phyloP scores from a whole-genome alignment of 2,329 filamentous ascomycete genomes.

The Ceratocystis eucalypticola region DNA sequence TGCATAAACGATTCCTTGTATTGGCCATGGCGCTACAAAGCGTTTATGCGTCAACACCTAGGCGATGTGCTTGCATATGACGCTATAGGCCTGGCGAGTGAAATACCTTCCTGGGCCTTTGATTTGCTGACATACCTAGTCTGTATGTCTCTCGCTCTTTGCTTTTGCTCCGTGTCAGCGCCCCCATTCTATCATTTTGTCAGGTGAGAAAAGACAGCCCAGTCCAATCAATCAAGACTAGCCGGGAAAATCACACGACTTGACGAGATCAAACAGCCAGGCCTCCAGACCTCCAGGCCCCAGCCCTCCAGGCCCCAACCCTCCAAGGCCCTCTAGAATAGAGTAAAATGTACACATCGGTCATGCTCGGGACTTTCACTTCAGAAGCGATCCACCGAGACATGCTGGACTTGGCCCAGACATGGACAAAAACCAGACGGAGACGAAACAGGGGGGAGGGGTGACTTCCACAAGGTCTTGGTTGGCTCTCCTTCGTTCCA shows the following conservation, averaged over 20 bases:
- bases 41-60: neutral
- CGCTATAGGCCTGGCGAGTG: too few species aligned
- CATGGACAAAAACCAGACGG: neutral
- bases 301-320: too few species aligned
- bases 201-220: too few species aligned
- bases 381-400: neutral
- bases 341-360: too few species aligned
- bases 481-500: too few species aligned
- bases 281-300: too few species aligned
- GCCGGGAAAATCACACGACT: neutral
- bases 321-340: too few species aligned
- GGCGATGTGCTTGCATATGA: neutral
- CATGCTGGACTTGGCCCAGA: neutral
- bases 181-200: too few species aligned
- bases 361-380: neutral
- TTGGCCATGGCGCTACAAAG: conserved; percentile 1
- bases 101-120: neutral
- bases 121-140: too few species aligned
- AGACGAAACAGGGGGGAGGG: neutral
- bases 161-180: too few species aligned
- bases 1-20: neutral
- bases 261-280: neutral
- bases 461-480: too few species aligned
- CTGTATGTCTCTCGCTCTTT: too few species aligned
- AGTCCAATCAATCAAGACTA: neutral